Base-by-base conservation (phyloP, 139 green algal species). In the Zygnema circumcarinatum region DNA sequence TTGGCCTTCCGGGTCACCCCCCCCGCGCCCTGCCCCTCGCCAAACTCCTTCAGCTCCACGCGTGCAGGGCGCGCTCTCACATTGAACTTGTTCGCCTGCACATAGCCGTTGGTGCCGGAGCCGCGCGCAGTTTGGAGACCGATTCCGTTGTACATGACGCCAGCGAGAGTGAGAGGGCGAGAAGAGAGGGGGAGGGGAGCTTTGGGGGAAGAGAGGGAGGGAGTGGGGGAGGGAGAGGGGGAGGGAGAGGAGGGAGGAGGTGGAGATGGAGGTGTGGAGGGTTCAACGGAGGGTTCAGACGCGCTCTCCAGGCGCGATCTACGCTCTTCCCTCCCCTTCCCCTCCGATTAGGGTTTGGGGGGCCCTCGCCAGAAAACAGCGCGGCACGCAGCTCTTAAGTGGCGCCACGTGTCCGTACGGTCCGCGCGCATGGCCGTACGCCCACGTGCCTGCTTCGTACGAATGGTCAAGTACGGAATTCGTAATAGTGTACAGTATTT, bases 1-100 rank as follows among this genome's bases (percentile, higher is more conserved):
- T 98, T 96, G 39, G 96, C 89, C 88, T 96, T 88, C 38, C 85
- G 25, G 2, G 42, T 52, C 32, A 83, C 31, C 2, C 89, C 75
- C 40, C 80, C 75, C 39, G 25, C 53, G 36, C 67, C 79, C 83
- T 85, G 36, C 16, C 79, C 81, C 2, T 78, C 75, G 31, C 81
- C 68, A 47, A 90, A 86, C 2, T 90, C 82, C 1, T 72, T 88
- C 25, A 39, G 1, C 67, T 92, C 79, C 21, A 85, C 2, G 1
- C 35, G 87, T 36, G 1, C 38, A 39, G 32, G 78, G 29, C 85
- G 62, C 7, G 33, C 32, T 16, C 94, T 90, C 35, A 98, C 75
- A 89, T 97, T 96, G 90, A 99, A 99, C 84, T 96, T 96, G 89
- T 98, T 99, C 38, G 85, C 93, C 89, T 96, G 93, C 3, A 99